Evolutionary conservation across 306 rosid genomes (phyloP), one percentile per base, ranked within the genome.

Genomic region (Urtica urens): DNA sequence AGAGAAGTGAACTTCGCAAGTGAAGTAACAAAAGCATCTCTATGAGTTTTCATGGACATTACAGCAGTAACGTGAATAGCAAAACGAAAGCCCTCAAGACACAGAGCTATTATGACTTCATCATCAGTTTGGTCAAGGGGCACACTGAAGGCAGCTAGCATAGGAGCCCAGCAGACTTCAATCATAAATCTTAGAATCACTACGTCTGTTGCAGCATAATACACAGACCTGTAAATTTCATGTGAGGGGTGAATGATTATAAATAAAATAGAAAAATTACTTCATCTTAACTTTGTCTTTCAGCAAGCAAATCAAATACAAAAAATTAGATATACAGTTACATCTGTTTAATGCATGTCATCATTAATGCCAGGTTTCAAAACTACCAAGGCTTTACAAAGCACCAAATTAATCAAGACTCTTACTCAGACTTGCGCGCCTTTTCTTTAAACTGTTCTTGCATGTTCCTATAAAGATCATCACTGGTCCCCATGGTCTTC

Each of bases 91-190:
- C 99, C 99, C 67, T 86, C 93, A 40, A 92, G 96, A 52, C 99
- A 92, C 10, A 92, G 64, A 58, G 73, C 76, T 71, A 85, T 77
- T 58, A 92, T 67, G 44, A 79, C 72, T 76, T 86, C 99, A 46
- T 92, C 99, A 35, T 92, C 94, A 67, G 83, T 92, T 74, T 76
- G 99, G 66, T 92, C 99, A 43, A 92, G 96, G 25, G 99, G 94
- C 60, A 92, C 99, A 45, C 99, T 92, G 78, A 92, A 92, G 58
- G 99, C 99, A 65, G 99, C 99, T 61, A 92, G 59, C 94, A 82
- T 92, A 18, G 99, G 99, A 68, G 99, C 99, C 99, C 99, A 92
- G 68, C 99, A 92, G 23, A 70, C 96, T 75, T 92, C 96, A 66
- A 85, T 73, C 99, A 92, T 92, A 68, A 92, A 92, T 76, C 80